Evolutionary conservation across 2,329 filamentous ascomycete species (phyloP).

Genomic region (Fonsecaea multimorphosa): DNA sequence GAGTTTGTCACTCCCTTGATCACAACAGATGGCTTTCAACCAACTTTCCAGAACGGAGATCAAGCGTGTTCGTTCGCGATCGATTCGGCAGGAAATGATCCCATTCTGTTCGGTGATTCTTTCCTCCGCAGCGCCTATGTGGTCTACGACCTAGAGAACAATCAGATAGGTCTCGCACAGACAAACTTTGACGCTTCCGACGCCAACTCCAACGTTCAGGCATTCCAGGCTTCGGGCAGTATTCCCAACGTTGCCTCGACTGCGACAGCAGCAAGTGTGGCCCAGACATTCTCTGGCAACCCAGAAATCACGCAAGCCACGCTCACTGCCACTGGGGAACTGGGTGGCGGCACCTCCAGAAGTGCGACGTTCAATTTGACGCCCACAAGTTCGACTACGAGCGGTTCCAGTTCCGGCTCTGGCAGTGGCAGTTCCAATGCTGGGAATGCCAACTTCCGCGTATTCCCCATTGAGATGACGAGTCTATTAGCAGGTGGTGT

Average conservation of each 20-base stretch:
- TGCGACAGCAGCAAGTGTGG: slow-evolving; percentile 37
- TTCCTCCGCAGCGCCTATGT: slow-evolving; percentile 77
- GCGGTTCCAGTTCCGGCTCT: slow-evolving; percentile 15
- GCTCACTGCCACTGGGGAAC: slow-evolving; percentile 25
- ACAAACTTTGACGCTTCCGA: slow-evolving; percentile 51
- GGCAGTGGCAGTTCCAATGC: slow-evolving; percentile 22
- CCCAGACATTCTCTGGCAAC: slow-evolving; percentile 41
- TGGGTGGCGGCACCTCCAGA: slow-evolving; percentile 26
- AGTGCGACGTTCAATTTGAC: slow-evolving; percentile 36
- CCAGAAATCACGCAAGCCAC: slow-evolving; percentile 31
- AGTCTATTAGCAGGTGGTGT: slow-evolving; percentile 20
- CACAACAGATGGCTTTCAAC: slow-evolving; percentile 53
- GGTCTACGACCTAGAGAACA: slow-evolving; percentile 75
- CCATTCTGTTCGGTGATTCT: slow-evolving; percentile 73
- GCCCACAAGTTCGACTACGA: slow-evolving; percentile 17
- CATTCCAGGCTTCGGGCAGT: slow-evolving; percentile 27
- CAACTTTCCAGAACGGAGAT: slow-evolving; percentile 60
- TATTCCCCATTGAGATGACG: slow-evolving; percentile 19
- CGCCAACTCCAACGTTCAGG: slow-evolving; percentile 31
- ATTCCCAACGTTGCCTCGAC: slow-evolving; percentile 35
- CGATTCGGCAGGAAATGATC: slow-evolving; percentile 60
- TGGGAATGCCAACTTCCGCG: slow-evolving; percentile 28
- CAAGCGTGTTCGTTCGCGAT: slow-evolving; percentile 72
- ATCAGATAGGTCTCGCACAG: slow-evolving; percentile 73
- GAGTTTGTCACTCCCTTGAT: slow-evolving; percentile 68